Evolutionary conservation across 768 basidiomycete species (phyloP).

Genomic region (Mycena amicta): DNA sequence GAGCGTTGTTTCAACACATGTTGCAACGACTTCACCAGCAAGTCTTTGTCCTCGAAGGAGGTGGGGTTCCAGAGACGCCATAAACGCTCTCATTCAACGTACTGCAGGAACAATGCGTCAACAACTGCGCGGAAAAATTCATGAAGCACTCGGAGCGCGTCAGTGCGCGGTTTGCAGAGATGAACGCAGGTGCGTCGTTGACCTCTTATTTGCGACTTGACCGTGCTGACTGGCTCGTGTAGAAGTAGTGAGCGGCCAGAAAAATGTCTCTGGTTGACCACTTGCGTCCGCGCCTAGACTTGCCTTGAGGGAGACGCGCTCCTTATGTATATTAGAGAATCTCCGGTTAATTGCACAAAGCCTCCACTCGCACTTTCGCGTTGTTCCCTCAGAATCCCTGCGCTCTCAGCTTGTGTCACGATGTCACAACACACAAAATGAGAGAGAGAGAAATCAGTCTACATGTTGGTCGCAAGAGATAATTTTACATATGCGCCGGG

Average conservation of each 20-base stretch:
- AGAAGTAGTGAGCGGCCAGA: background rate
- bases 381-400: too few species aligned
- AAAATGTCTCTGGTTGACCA: background rate
- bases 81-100: slow-evolving; percentile 3
- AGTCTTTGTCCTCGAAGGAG: slow-evolving; percentile 92
- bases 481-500: too few species aligned
- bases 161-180: slow-evolving; percentile 88
- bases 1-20: slow-evolving; percentile 96
- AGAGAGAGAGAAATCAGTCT: too few species aligned
- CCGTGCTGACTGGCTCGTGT: background rate
- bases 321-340: too few species aligned
- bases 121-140: slow-evolving; percentile 97
- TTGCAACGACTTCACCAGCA: slow-evolving; percentile 96
- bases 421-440: too few species aligned
- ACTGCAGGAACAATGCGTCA: slow-evolving; percentile 79
- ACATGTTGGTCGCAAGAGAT: too few species aligned
- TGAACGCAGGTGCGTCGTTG: slow-evolving; percentile 77
- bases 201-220: background rate
- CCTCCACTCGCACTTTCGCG: too few species aligned
- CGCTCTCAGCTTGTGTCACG: too few species aligned
- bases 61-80: slow-evolving; percentile 38
- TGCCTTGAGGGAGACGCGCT: too few species aligned
- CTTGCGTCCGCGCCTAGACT: too few species aligned
- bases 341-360: too few species aligned
- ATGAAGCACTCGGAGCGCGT: slow-evolving; percentile 94